Percentiles rank a stretch among this genome's conserved stretches.
Conservation (phyloP, 495 filamentous ascomycete species). For the Penicillium parvum region DNA sequence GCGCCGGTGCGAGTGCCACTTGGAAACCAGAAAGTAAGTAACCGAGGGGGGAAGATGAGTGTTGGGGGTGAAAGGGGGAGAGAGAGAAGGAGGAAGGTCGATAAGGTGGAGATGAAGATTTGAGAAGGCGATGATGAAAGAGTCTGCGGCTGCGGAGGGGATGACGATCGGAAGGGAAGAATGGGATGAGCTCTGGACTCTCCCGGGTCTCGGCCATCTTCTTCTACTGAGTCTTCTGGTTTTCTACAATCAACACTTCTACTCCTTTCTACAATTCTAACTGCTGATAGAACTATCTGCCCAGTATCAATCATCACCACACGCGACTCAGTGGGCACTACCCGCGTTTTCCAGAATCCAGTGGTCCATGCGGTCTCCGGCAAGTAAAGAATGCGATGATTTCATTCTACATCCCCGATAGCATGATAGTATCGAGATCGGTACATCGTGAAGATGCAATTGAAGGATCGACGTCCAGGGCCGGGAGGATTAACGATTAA, state of each 20-base stretch:
- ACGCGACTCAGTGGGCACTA: too few relatives aligned
- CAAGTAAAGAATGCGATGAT: not conserved
- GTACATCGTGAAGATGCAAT: too few relatives aligned
- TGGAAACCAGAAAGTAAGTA: conserved; percentile 13
- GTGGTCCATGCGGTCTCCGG: too few relatives aligned
- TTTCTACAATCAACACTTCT: too few relatives aligned
- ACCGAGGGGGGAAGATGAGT: not conserved
- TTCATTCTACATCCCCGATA: not conserved
- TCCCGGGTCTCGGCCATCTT: conserved; percentile 24
- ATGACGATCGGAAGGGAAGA: conserved; percentile 22
- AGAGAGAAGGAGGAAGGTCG: conserved; percentile 5
- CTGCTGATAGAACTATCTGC: too few relatives aligned
- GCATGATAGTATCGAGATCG: too few relatives aligned
- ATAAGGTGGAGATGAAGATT: conserved; percentile 7
- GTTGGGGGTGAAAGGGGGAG: conserved; percentile 2
- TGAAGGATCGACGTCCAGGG: not conserved
- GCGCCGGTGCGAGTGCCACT: conserved; percentile 35
- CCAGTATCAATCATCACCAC: too few relatives aligned
- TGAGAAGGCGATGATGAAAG: conserved; percentile 23
- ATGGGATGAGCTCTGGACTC: conserved; percentile 10
- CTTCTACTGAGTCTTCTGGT: too few relatives aligned
- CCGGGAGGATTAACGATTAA: conserved; percentile 8
- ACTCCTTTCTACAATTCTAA: too few relatives aligned
- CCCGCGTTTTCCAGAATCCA: too few relatives aligned
- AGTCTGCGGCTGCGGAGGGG: conserved; percentile 27